Evolutionary conservation across 768 basidiomycete species (phyloP).

Genomic region (Amanita subjunquillea): DNA sequence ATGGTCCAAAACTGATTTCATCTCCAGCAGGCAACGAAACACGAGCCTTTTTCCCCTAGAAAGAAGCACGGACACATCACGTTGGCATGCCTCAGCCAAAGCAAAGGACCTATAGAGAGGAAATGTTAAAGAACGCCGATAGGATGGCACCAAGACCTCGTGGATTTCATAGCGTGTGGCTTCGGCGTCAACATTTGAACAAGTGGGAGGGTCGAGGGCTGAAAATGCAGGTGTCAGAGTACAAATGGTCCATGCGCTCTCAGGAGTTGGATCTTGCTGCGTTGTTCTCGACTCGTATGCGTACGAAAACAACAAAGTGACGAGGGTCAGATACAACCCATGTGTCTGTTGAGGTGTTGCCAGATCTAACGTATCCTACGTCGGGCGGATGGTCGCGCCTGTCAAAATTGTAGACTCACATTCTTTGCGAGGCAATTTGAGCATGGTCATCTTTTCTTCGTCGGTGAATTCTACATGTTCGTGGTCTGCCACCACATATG

Average conservation of each 20-base stretch:
- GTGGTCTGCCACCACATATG: slow-evolving; percentile 22
- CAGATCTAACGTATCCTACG: slow-evolving; percentile 38
- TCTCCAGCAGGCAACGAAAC: slow-evolving; percentile 56
- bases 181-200: slow-evolving; percentile 14
- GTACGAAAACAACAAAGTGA: slow-evolving; percentile 69
- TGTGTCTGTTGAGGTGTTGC: slow-evolving; percentile 43
- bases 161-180: slow-evolving; percentile 31
- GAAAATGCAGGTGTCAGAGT: slow-evolving; percentile 68
- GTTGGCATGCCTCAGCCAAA: slow-evolving; percentile 57
- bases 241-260: slow-evolving; percentile 83
- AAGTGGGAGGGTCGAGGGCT: slow-evolving; percentile 69
- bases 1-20: slow-evolving; percentile 66
- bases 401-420: slow-evolving; percentile 23
- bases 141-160: slow-evolving; percentile 47
- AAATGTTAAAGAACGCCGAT: slow-evolving; percentile 66
- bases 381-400: neutral
- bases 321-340: slow-evolving; percentile 55
- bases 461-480: slow-evolving; percentile 51
- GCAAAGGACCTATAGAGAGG: slow-evolving; percentile 74
- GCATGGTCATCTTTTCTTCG: slow-evolving; percentile 58
- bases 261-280: slow-evolving; percentile 70
- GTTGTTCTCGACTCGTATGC: slow-evolving; percentile 75
- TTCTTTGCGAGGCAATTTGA: slow-evolving; percentile 46
- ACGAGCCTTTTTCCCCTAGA: slow-evolving; percentile 51
- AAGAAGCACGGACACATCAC: slow-evolving; percentile 52